A percentile compares a stretch with the other conserved stretches of the same genome.
These are phyloP conservation scores for Przewalskia tangutica DNA, from an alignment of 257 asterid species.

Conservation along the genomic window DNA sequence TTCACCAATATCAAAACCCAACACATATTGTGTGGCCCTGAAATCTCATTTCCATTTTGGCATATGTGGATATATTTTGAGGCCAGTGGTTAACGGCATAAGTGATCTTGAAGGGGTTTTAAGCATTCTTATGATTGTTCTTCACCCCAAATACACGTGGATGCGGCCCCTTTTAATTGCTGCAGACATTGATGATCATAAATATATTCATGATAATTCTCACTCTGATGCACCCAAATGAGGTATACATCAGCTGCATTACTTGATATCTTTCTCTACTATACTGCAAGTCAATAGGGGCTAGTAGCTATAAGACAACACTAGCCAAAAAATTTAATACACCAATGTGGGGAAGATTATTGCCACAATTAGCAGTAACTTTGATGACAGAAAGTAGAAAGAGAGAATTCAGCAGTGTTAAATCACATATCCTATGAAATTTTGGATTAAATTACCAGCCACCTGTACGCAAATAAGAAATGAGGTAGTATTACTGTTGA, in stretches of 20 bases:
- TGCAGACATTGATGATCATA: background rate
- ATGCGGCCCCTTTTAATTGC: background rate
- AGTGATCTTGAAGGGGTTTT: background rate
- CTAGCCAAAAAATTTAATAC: no score
- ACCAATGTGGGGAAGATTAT: no score
- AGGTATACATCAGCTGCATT: background rate
- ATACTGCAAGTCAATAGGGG: background rate
- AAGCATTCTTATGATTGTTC: background rate
- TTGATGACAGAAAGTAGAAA: background rate
- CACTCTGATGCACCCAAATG: background rate
- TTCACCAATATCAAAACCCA: no score
- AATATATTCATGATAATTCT: background rate
- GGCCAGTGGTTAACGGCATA: slow-evolving; percentile 1
- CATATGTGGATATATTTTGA: slow-evolving; percentile 5
- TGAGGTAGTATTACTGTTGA: no score
- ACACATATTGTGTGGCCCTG: background rate
- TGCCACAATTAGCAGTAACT: background rate
- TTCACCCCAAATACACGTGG: background rate
- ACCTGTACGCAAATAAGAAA: no score
- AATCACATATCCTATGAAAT: background rate
- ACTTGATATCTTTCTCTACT: background rate
- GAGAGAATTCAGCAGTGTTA: background rate
- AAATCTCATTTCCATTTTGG: background rate
- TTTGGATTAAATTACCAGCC: no score
- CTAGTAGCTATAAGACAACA: background rate